A percentile compares a stretch with the other conserved stretches of the same genome.
Evolutionary conservation across 371 early-diverging fungal species (phyloP).

Genomic region (Mortierella sp.): DNA sequence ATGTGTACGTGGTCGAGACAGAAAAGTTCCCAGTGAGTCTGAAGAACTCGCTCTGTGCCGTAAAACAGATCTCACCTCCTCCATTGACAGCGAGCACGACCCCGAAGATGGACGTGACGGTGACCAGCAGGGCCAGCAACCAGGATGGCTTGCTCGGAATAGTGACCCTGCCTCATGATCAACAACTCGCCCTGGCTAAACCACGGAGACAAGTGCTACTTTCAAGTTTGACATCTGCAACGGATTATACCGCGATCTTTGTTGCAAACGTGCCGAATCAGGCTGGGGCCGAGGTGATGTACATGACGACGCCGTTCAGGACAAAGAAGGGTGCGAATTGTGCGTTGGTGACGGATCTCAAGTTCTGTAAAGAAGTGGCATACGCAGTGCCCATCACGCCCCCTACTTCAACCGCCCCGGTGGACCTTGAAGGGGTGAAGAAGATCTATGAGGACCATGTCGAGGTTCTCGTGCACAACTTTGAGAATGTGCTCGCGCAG

Average conservation of each 20-base stretch:
- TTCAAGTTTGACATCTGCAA: conserved; percentile 51
- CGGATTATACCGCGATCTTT: conserved; percentile 60
- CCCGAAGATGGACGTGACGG: conserved; percentile 36
- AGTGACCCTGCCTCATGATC: conserved; percentile 53
- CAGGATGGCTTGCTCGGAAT: conserved; percentile 51
- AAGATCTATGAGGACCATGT: conserved; percentile 62
- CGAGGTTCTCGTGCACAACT: conserved; percentile 57
- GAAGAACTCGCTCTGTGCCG: conserved; percentile 61
- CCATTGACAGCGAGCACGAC: conserved; percentile 38
- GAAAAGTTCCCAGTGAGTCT: conserved; percentile 54
- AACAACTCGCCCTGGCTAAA: conserved; percentile 38
- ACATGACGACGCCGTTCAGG: conserved; percentile 47
- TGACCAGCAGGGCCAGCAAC: conserved; percentile 48
- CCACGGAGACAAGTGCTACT: conserved; percentile 41
- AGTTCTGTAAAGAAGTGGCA: conserved; percentile 69
- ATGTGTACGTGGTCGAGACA: conserved; percentile 57
- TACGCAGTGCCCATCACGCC: conserved; percentile 65
- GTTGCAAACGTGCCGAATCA: conserved; percentile 53
- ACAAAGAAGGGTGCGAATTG: conserved; percentile 58
- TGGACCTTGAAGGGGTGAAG: conserved; percentile 40
- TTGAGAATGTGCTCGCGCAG: conserved; percentile 61
- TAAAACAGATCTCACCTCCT: conserved; percentile 28
- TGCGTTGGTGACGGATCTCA: conserved; percentile 63
- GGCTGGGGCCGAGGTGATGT: conserved; percentile 37
- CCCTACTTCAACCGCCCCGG: conserved; percentile 17